phyloP scores from a whole-genome alignment of 2,329 filamentous ascomycete genomes.

The Cryphonectria naterciae region DNA sequence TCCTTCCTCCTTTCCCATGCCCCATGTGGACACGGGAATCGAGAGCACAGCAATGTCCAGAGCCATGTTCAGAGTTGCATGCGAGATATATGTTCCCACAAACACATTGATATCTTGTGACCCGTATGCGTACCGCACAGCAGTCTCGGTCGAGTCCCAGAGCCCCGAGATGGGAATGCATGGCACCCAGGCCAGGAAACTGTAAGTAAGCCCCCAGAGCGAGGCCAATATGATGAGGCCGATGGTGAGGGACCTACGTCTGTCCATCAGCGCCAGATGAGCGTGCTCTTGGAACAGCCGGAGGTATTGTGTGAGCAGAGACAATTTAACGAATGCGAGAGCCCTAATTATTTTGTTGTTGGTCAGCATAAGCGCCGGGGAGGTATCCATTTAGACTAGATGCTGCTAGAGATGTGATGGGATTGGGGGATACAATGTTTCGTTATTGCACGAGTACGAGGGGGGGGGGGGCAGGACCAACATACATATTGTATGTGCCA shows the following conservation, averaged over 20 bases:
- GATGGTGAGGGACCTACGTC: constrained; percentile 26
- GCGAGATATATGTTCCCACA: constrained; percentile 19
- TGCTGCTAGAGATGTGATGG: neutral
- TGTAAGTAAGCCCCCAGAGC: constrained; percentile 32
- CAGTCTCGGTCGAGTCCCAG: constrained; percentile 28
- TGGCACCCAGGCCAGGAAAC: constrained; percentile 33
- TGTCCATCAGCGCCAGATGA: constrained; percentile 23
- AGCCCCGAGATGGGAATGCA: constrained; percentile 31
- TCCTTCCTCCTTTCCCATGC: constrained; percentile 17
- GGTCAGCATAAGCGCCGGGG: constrained; percentile 3
- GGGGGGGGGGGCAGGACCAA: neutral
- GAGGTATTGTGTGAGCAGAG: constrained; percentile 35
- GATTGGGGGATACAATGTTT: neutral
- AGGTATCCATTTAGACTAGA: too few species aligned
- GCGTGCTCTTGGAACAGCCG: constrained; percentile 32
- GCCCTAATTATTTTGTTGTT: constrained; percentile 8
- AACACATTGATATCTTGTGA: constrained; percentile 14
- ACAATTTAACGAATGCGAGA: constrained; percentile 34
- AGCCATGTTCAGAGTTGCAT: constrained; percentile 22
- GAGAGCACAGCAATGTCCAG: constrained; percentile 23
- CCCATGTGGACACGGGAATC: constrained; percentile 19
- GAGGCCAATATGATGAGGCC: constrained; percentile 27
- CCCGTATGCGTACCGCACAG: constrained; percentile 18
- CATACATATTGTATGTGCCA: constrained; percentile 32
- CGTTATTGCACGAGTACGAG: too few species aligned